These are phyloP conservation scores for Polygonum aviculare DNA, from an alignment of 148 eudicot species.

Conservation along the genomic window DNA sequence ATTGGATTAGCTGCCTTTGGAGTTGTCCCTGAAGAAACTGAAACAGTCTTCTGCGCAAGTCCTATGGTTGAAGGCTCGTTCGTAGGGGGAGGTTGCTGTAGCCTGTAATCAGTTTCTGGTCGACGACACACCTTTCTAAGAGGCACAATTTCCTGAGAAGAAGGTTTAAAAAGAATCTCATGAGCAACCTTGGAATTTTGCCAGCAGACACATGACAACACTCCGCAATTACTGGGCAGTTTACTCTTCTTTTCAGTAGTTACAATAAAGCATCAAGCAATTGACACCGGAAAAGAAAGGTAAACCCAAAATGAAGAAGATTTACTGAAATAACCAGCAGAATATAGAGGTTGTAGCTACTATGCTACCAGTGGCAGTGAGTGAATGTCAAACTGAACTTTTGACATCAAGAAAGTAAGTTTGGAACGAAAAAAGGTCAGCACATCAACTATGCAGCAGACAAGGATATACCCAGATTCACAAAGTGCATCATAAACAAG, in stretches of 20 bases:
- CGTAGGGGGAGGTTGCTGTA: constrained; percentile 47
- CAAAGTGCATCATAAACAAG: background rate
- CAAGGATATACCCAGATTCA: background rate
- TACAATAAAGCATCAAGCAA: background rate
- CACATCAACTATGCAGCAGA: background rate
- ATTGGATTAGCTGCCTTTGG: constrained; percentile 6
- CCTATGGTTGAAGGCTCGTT: constrained; percentile 18
- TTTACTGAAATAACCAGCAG: background rate
- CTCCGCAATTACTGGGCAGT: background rate
- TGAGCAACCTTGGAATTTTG: background rate
- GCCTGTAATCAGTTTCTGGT: constrained; percentile 83
- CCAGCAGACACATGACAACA: background rate
- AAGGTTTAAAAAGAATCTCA: background rate
- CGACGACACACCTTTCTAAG: constrained; percentile 77
- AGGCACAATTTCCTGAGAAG: constrained; percentile 68
- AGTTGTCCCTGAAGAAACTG: constrained; percentile 22
- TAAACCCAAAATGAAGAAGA: background rate
- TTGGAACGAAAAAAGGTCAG: background rate
- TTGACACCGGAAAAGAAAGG: background rate
- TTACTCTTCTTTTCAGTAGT: background rate
- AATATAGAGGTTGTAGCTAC: background rate
- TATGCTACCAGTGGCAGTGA: background rate
- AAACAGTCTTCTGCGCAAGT: constrained; percentile 24
- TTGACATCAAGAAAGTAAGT: background rate
- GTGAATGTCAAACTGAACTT: background rate